Percentiles rank a stretch among this genome's conserved stretches.
These are phyloP conservation scores for Alternaria gaisen DNA, from an alignment of 2,329 filamentous ascomycete species.

Conservation along the genomic window DNA sequence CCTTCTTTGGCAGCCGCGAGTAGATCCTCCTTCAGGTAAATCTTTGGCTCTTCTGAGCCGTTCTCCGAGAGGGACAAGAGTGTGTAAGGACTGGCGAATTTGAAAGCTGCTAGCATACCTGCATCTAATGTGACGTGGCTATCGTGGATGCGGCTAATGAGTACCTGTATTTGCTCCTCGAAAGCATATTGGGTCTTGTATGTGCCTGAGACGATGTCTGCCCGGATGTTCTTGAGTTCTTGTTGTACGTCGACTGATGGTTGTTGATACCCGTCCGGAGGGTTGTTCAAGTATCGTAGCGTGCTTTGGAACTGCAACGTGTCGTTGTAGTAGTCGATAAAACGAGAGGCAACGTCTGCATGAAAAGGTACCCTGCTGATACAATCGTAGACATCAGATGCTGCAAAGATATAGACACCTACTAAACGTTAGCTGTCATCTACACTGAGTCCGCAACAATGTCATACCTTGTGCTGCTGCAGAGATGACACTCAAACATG, in stretches of 20 bases:
- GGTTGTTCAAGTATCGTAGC: conserved; percentile 53
- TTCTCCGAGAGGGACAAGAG: conserved; percentile 37
- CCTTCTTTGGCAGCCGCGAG: conserved; percentile 14
- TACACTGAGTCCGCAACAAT: no score
- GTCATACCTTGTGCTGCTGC: no score
- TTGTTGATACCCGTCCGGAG: conserved; percentile 54
- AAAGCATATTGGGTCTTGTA: conserved; percentile 54
- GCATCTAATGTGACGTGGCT: conserved; percentile 38
- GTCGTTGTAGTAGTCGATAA: conserved; percentile 57
- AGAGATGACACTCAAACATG: no score
- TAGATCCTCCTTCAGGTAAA: conserved; percentile 47
- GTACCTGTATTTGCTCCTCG: conserved; percentile 47
- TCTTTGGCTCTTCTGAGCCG: conserved; percentile 35
- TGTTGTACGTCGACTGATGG: conserved; percentile 48
- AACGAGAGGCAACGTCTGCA: conserved; percentile 53
- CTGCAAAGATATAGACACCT: no score
- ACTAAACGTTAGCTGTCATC: no score
- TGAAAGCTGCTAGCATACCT: conserved; percentile 39
- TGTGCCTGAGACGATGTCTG: conserved; percentile 27
- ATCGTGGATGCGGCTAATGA: conserved; percentile 45
- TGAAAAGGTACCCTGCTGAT: conserved; percentile 58
- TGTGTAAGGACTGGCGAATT: conserved; percentile 34
- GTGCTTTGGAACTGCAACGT: conserved; percentile 58
- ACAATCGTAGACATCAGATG: conserved; percentile 40
- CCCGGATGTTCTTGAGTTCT: conserved; percentile 39